These are phyloP conservation scores for Cairneyella variabilis DNA, from an alignment of 495 filamentous ascomycete genomes.

Conservation along the genomic window DNA sequence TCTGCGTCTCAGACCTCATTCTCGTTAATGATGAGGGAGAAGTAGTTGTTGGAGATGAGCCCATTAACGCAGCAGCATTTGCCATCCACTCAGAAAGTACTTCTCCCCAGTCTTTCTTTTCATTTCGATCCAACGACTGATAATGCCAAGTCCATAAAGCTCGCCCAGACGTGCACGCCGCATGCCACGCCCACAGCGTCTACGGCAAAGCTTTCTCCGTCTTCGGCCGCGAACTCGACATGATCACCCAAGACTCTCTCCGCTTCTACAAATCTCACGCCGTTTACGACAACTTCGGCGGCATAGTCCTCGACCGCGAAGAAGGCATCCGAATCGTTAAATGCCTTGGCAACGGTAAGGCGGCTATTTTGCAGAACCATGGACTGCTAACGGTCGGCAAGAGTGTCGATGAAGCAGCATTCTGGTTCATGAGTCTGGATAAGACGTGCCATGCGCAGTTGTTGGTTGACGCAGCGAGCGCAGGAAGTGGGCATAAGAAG, in stretches of 20 bases:
- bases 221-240: conserved; percentile 46
- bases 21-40: conserved; percentile 49
- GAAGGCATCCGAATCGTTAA: conserved; percentile 57
- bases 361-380: conserved; percentile 66
- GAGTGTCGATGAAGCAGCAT: conserved; percentile 64
- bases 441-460: conserved; percentile 64
- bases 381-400: conserved; percentile 60
- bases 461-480: conserved; percentile 56
- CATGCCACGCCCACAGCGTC: conserved; percentile 45
- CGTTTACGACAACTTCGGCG: conserved; percentile 31
- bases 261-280: conserved; percentile 51
- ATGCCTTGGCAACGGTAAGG: conserved; percentile 57
- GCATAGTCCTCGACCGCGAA: conserved; percentile 56
- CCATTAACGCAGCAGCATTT: conserved; percentile 25
- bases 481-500: conserved; percentile 53
- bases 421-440: conserved; percentile 64
- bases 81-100: conserved; percentile 52
- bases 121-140: conserved; percentile 19
- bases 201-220: conserved; percentile 47
- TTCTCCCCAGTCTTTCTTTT: conserved; percentile 56
- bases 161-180: conserved; percentile 44
- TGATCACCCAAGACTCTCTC: conserved; percentile 47
- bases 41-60: conserved; percentile 43
- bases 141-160: conserved; percentile 38
- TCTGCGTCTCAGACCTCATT: conserved; percentile 47